Conservation (phyloP, 768 basidiomycete genomes). For the Boletus edulis region DNA sequence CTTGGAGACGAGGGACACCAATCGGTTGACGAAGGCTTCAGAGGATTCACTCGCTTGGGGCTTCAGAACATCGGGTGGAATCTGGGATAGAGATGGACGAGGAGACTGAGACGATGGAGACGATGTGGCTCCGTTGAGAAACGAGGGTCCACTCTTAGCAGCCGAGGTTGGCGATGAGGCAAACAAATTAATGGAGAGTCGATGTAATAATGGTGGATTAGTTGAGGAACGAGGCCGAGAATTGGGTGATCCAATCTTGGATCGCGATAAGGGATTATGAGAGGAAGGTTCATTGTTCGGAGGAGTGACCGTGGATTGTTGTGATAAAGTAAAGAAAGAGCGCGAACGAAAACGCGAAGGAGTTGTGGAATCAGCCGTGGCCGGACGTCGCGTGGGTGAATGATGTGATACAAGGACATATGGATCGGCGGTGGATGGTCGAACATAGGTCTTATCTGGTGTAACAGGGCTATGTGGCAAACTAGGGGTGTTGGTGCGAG, state of each 20-base stretch:
- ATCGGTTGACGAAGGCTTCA: constrained; percentile 62
- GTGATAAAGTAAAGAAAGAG: constrained; percentile 27
- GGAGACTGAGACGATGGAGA: constrained; percentile 40
- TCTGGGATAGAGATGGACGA: constrained; percentile 43
- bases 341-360: constrained; percentile 34
- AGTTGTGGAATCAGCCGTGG: constrained; percentile 41
- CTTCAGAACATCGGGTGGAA: constrained; percentile 45
- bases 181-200: constrained; percentile 67
- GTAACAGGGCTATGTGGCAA: constrained; percentile 8
- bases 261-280: constrained; percentile 7
- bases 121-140: constrained; percentile 10
- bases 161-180: constrained; percentile 41
- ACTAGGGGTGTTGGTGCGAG: constrained; percentile 9
- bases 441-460: constrained; percentile 8
- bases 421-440: constrained; percentile 19
- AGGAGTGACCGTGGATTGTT: constrained; percentile 14
- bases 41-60: constrained; percentile 67
- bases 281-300: constrained; percentile 4
- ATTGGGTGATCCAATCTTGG: constrained; percentile 34
- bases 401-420: constrained; percentile 14
- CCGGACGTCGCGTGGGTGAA: constrained; percentile 33
- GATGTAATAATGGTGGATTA: constrained; percentile 68
- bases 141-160: constrained; percentile 11
- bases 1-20: constrained; percentile 65
- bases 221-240: constrained; percentile 50